These are phyloP conservation scores for Tetraselmis chui DNA, from an alignment of 139 green algal species.

Conservation along the genomic window DNA sequence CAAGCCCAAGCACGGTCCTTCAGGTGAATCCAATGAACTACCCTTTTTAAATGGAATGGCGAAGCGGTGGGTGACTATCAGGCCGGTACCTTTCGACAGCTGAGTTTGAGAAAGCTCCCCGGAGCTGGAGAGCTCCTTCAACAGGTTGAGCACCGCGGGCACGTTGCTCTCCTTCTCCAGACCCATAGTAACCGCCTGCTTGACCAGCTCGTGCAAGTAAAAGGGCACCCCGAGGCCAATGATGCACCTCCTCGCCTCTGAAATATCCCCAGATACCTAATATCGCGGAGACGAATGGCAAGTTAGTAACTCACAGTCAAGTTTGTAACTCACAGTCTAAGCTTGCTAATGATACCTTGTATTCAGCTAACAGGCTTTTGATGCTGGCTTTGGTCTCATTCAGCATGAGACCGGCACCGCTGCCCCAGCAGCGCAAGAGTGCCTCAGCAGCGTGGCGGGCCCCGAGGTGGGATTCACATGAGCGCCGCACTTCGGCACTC, in stretches of 20 bases:
- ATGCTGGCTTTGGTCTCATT: constrained; percentile 1
- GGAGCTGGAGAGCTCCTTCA: constrained; percentile 1
- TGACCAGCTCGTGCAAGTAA: constrained; percentile 76
- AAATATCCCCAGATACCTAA: constrained; percentile 7
- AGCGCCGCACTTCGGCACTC: background rate
- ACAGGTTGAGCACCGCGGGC: background rate
- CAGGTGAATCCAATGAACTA: too few relatives aligned
- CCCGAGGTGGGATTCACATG: constrained; percentile 40
- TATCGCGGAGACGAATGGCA: too few relatives aligned
- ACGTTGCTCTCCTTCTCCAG: constrained; percentile 27
- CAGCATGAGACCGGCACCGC: constrained; percentile 23
- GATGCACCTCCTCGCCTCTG: constrained; percentile 46
- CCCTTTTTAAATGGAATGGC: too few relatives aligned
- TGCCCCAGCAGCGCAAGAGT: constrained; percentile 75
- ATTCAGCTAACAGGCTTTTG: background rate
- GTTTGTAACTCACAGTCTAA: background rate
- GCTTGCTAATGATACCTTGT: too few relatives aligned
- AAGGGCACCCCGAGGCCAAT: constrained; percentile 51
- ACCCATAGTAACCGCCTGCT: constrained; percentile 51
- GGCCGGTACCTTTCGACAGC: constrained; percentile 1
- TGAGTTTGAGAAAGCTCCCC: constrained; percentile 2
- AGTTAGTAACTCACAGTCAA: background rate
- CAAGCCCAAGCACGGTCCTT: too few relatives aligned
- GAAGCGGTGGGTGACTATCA: too few relatives aligned
- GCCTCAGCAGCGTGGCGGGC: constrained; percentile 63